phyloP scores from a whole-genome alignment of 306 rosid genomes.

The Gillenia trifoliata region DNA sequence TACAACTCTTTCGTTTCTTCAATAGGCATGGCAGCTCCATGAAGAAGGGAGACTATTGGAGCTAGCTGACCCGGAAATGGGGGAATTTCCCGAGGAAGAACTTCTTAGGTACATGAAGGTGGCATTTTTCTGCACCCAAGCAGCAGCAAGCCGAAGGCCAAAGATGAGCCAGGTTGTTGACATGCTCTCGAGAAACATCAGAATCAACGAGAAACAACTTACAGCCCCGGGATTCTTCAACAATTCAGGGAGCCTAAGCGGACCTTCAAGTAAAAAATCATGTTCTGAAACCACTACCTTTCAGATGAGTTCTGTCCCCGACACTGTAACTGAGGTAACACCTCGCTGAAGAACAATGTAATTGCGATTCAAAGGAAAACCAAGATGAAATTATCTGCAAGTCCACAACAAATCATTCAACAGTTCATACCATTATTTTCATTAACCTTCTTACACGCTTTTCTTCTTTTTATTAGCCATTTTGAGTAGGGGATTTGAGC shows the following conservation, averaged over 20 bases:
- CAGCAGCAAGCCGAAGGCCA: slow-evolving; percentile 72
- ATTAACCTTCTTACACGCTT: neutral
- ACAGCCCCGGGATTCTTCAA: slow-evolving; percentile 76
- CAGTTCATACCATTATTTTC: neutral
- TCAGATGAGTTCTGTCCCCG: slow-evolving; percentile 36
- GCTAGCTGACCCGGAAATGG: slow-evolving; percentile 61
- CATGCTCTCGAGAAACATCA: slow-evolving; percentile 74
- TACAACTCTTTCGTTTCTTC: slow-evolving; percentile 6
- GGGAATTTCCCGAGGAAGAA: slow-evolving; percentile 60
- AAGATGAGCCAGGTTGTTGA: slow-evolving; percentile 65
- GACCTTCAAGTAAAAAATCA: slow-evolving; percentile 33
- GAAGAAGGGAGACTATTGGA: slow-evolving; percentile 66
- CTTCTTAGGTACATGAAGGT: slow-evolving; percentile 74
- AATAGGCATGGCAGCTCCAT: slow-evolving; percentile 88
- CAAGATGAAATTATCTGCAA: neutral
- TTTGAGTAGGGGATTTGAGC: neutral
- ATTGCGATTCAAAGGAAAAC: neutral
- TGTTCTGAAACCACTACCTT: slow-evolving; percentile 21
- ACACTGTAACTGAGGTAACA: slow-evolving; percentile 46
- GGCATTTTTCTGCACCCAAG: slow-evolving; percentile 87
- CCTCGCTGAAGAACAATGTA: slow-evolving; percentile 49
- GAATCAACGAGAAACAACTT: slow-evolving; percentile 64
- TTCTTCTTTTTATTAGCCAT: neutral
- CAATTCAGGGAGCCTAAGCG: slow-evolving; percentile 27
- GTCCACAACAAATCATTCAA: neutral